A percentile compares a stretch with the other conserved stretches of the same genome.
Conservation (phyloP, 2,329 filamentous ascomycete species). For the Septoria petroselini region DNA sequence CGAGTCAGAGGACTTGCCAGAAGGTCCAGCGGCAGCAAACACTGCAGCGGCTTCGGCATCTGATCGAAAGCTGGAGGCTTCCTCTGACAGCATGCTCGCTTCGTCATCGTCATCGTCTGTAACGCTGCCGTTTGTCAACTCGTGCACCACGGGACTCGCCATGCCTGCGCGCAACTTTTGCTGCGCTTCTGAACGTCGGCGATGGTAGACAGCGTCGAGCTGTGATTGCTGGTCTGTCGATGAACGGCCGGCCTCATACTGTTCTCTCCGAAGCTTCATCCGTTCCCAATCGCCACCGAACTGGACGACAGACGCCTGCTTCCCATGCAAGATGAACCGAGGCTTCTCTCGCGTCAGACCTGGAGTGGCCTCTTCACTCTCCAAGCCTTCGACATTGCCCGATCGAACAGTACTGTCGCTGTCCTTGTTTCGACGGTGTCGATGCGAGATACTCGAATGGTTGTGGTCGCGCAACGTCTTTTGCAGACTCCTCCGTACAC, state of each 20-base stretch:
- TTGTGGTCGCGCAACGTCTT: constrained; percentile 73
- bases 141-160: constrained; percentile 18
- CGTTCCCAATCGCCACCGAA: constrained; percentile 77
- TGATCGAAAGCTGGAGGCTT: constrained; percentile 25
- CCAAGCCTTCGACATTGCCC: constrained; percentile 26
- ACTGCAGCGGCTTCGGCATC: constrained; percentile 30
- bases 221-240: constrained; percentile 13
- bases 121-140: constrained; percentile 14
- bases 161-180: constrained; percentile 21
- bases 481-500: constrained; percentile 80
- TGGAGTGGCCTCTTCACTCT: constrained; percentile 50
- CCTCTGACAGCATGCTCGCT: constrained; percentile 23
- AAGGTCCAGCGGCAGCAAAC: constrained; percentile 5
- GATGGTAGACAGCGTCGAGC: constrained; percentile 16
- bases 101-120: constrained; percentile 25
- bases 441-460: constrained; percentile 50
- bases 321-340: constrained; percentile 94
- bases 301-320: constrained; percentile 96
- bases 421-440: constrained; percentile 74
- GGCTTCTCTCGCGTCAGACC: constrained; percentile 74
- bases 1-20: neutral
- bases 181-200: constrained; percentile 21
- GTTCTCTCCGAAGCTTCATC: constrained; percentile 35
- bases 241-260: constrained; percentile 26
- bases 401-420: constrained; percentile 56